Percentiles rank a stretch among this genome's conserved stretches.
Conservation (phyloP, 225 moss, liverwort and hornwort species). For the Polytrichum commune region DNA sequence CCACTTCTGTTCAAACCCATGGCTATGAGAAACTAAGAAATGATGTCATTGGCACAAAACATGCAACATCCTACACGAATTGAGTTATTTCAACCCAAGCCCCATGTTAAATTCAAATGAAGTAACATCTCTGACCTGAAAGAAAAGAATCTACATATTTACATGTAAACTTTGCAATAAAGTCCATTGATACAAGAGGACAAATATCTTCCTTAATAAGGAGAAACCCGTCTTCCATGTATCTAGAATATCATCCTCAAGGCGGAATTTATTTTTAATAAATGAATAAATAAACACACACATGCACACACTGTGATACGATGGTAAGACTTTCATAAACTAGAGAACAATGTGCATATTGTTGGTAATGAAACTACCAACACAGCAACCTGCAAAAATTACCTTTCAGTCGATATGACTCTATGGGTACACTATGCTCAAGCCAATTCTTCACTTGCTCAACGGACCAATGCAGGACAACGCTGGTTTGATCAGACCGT, state of each 20-base stretch:
- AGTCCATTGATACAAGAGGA: too few relatives aligned
- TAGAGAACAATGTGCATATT: too few relatives aligned
- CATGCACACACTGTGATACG: too few relatives aligned
- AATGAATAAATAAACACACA: too few relatives aligned
- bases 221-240: too few relatives aligned
- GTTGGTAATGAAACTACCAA: too few relatives aligned
- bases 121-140: neutral
- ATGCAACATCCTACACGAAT: neutral
- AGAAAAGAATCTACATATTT: neutral
- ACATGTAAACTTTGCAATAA: too few relatives aligned
- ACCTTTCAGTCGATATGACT: slow-evolving; percentile 53
- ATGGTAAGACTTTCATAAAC: too few relatives aligned
- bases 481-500: slow-evolving; percentile 54
- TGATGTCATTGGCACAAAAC: slow-evolving; percentile 10
- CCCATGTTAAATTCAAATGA: neutral
- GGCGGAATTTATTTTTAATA: too few relatives aligned
- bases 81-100: neutral
- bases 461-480: slow-evolving; percentile 55
- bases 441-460: slow-evolving; percentile 62
- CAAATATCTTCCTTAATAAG: too few relatives aligned
- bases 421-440: slow-evolving; percentile 40
- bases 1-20: slow-evolving; percentile 61
- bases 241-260: too few relatives aligned
- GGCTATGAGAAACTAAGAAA: neutral
- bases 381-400: neutral